These are phyloP conservation scores for Fusarium oligoseptatum DNA, from an alignment of 2,329 filamentous ascomycete species.

Conservation along the genomic window DNA sequence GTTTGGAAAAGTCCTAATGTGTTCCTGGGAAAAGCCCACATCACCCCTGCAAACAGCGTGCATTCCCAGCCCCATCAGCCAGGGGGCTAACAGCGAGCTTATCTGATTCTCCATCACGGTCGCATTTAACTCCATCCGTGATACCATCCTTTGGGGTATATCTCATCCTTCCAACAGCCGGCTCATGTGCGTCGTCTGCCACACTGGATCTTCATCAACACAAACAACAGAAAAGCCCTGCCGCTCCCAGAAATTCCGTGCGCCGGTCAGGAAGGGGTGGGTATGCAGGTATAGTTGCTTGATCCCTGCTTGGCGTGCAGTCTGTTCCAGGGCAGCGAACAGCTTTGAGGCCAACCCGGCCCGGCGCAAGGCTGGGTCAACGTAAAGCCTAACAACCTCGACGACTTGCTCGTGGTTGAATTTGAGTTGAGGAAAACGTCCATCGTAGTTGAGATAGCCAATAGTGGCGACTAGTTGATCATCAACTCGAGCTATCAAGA, in stretches of 20 bases:
- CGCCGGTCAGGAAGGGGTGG: constrained; percentile 46
- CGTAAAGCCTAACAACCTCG: constrained; percentile 47
- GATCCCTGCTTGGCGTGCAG: constrained; percentile 30
- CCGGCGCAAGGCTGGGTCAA: constrained; percentile 45
- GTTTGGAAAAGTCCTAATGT: not conserved
- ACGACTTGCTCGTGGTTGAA: constrained; percentile 35
- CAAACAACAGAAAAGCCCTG: constrained; percentile 39
- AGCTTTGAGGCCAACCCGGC: constrained; percentile 45
- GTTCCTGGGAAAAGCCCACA: not conserved
- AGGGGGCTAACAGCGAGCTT: not conserved
- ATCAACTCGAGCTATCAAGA: constrained; percentile 33
- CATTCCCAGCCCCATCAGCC: not conserved
- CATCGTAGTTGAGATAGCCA: constrained; percentile 44
- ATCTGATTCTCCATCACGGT: not conserved
- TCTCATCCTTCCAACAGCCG: not conserved
- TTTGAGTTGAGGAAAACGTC: constrained; percentile 41
- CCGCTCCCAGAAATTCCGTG: constrained; percentile 44
- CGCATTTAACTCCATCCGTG: too few species aligned
- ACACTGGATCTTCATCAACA: constrained; percentile 44
- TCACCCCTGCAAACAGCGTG: not conserved
- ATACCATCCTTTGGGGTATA: not conserved
- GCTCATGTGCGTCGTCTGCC: constrained; percentile 49
- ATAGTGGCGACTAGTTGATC: constrained; percentile 43
- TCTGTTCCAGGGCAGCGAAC: constrained; percentile 28
- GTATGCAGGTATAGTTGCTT: constrained; percentile 46